These are phyloP conservation scores for Byssoonygena ceratinophila DNA, from an alignment of 2,329 filamentous ascomycete species.

Conservation along the genomic window DNA sequence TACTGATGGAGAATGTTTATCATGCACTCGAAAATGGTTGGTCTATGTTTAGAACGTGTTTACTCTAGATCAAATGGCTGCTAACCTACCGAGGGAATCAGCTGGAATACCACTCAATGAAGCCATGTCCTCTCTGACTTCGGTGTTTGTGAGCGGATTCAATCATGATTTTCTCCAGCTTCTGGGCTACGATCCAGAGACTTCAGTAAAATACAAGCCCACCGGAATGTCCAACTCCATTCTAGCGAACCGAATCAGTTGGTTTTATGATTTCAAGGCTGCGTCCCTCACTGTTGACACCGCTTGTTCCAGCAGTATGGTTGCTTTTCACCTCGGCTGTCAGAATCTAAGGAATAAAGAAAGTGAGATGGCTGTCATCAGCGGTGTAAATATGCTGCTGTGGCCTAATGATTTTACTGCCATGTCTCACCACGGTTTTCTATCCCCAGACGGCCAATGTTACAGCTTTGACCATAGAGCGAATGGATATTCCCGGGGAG, in stretches of 20 bases:
- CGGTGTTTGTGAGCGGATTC: constrained; percentile 17
- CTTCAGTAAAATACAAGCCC: constrained; percentile 13
- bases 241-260: constrained; percentile 23
- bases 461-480: constrained; percentile 28
- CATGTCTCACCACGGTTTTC: constrained; percentile 14
- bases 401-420: constrained; percentile 10
- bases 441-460: constrained; percentile 19
- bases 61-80: neutral
- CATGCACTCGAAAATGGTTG: constrained; percentile 18
- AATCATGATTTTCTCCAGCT: constrained; percentile 16
- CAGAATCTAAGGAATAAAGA: constrained; percentile 19
- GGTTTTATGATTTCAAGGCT: constrained; percentile 23
- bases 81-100: neutral
- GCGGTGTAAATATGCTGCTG: constrained; percentile 12
- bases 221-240: constrained; percentile 18
- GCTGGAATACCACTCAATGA: constrained; percentile 17
- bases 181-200: constrained; percentile 14
- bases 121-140: constrained; percentile 17
- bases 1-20: constrained; percentile 18
- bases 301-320: constrained; percentile 22
- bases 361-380: constrained; percentile 15
- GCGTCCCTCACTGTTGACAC: constrained; percentile 23
- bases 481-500: constrained; percentile 37
- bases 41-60: neutral
- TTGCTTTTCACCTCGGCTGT: constrained; percentile 23